Evolutionary conservation across 1,139 yeast species (phyloP), one percentile per base, ranked within the genome.

Genomic region (Hansenula lynferdii): DNA sequence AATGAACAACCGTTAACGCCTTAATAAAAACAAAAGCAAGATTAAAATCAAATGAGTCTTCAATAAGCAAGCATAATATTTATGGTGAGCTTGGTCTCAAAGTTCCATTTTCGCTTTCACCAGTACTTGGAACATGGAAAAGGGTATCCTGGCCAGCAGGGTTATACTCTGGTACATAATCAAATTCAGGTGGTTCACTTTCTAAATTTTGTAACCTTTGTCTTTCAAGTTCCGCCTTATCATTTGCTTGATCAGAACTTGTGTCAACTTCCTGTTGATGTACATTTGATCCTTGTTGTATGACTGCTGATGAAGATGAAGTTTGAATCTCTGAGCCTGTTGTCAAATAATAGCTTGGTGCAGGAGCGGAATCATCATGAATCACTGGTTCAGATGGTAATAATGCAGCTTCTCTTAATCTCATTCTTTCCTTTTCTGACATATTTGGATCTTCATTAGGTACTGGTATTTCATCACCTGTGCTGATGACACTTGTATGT

Each of bases 371-470:
- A 5, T 17, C 30, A 12, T 28, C 32, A 18, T 19, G 14, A 19
- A 28, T 3, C 4, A 23, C 12, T 1, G 86, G 85, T 28, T 72
- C 79, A 0, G 86, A 78, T 0, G 89, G 87, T 27, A 80, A 53
- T 30, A 81, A 62, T 12, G 82, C 70, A 25, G 70, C 68, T 52
- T 80, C 87, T 42, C 69, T 69, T 15, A 69, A 63, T 42, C 72
- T 64, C 51, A 80, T 58, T 20, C 69, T 54, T 44, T 79, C 82
- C 54, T 81, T 80, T 42, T 80, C 87, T 35, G 54, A 41, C 5
- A 61, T 55, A 9, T 54, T 41, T 11, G 48, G 31, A 36, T 28
- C 20, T 14, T 47, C 43, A 16, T 39, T 34, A 11, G 44, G 29
- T 6, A 33, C 42, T 18, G 34, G 24, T 23, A 25, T 35, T 19